phyloP scores from a whole-genome alignment of 169 alveolate species.

The Cryptosporidium sp. region DNA sequence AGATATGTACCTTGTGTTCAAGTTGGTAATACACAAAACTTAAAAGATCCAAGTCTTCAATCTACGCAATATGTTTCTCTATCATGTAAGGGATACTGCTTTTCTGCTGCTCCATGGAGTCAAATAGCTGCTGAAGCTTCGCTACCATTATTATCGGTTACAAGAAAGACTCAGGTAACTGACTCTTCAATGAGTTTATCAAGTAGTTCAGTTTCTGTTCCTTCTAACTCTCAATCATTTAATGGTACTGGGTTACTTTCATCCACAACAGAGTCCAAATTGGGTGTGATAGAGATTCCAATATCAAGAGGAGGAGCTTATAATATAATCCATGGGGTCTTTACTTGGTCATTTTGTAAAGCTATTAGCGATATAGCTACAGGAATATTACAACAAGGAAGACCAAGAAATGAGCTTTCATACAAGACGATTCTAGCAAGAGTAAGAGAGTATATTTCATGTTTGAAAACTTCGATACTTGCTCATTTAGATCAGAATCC shows the following conservation, averaged over 20 bases:
- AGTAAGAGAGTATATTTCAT: conserved; percentile 79
- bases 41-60: conserved; percentile 84
- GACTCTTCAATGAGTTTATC: neutral
- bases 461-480: conserved; percentile 81
- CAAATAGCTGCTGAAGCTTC: conserved; percentile 87
- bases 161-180: conserved; percentile 67
- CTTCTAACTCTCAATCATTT: neutral
- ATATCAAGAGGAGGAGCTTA: conserved; percentile 78
- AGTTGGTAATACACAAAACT: conserved; percentile 84
- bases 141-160: conserved; percentile 79
- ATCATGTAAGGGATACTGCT: conserved; percentile 81
- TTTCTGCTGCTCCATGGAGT: conserved; percentile 87
- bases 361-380: conserved; percentile 78
- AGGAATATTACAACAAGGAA: conserved; percentile 80
- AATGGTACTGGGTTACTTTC: conserved; percentile 21
- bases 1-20: conserved; percentile 87
- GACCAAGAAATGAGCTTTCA: conserved; percentile 80
- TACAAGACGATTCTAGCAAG: conserved; percentile 81
- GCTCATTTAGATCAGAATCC: conserved; percentile 83
- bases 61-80: conserved; percentile 79
- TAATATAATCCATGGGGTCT: conserved; percentile 86
- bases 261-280: conserved; percentile 32
- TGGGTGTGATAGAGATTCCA: conserved; percentile 43
- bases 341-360: conserved; percentile 84
- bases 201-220: neutral